phyloP scores from a whole-genome alignment of 768 basidiomycete genomes.

The Boletus speciosus region DNA sequence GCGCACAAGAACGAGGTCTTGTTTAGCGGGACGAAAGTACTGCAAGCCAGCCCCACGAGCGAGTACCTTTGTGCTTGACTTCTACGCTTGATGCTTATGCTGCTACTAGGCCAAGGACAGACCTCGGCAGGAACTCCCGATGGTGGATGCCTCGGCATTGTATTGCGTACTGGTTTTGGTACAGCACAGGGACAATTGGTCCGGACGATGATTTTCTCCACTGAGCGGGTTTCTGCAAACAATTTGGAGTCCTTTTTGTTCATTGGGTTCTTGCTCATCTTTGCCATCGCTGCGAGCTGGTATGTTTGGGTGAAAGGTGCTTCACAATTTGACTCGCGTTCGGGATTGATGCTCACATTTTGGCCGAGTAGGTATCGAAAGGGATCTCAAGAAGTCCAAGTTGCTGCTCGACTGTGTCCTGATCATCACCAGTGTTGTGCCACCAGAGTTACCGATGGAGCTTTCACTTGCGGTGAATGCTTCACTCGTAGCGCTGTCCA shows the following conservation, averaged over 20 bases:
- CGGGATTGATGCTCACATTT: conserved; percentile 3
- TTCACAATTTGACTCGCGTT: conserved; percentile 12
- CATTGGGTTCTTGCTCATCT: conserved; percentile 96
- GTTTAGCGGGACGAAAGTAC: conserved; percentile 95
- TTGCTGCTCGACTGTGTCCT: conserved; percentile 91
- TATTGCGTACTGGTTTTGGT: conserved; percentile 94
- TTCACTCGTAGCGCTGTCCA: conserved; percentile 88
- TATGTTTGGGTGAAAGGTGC: conserved; percentile 97
- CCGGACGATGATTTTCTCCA: conserved; percentile 98
- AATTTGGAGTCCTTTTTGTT: conserved; percentile 95
- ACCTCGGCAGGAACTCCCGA: conserved; percentile 71
- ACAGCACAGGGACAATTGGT: conserved; percentile 97
- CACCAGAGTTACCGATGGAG: conserved; percentile 98
- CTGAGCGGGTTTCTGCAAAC: conserved; percentile 94
- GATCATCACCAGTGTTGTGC: conserved; percentile 96
- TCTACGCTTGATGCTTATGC: neutral
- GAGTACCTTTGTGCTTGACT: conserved; percentile 13
- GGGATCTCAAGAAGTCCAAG: conserved; percentile 92
- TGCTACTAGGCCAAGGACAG: conserved; percentile 27
- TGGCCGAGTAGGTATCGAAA: conserved; percentile 66
- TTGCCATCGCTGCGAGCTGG: conserved; percentile 96
- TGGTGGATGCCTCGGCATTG: conserved; percentile 87
- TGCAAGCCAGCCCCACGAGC: conserved; percentile 65
- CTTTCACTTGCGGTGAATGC: conserved; percentile 94
- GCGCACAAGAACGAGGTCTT: conserved; percentile 84